These are phyloP conservation scores for Picea sitchensis DNA, from an alignment of 75 land plant genomes.

Conservation along the genomic window DNA sequence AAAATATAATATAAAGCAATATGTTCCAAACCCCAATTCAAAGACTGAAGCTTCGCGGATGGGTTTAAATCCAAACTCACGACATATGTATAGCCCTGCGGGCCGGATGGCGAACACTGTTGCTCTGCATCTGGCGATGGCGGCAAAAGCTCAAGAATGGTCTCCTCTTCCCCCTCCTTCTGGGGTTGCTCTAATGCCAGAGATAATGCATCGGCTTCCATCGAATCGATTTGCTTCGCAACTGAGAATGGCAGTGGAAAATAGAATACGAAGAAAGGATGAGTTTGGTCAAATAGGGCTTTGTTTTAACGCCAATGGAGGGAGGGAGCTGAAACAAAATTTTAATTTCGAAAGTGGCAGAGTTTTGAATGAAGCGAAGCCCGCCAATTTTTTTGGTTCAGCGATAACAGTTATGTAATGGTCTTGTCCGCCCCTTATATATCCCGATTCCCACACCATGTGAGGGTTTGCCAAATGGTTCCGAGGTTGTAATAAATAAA, in stretches of 20 bases:
- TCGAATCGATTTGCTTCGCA: not conserved
- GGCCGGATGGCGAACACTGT: not conserved
- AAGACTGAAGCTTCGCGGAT: not conserved
- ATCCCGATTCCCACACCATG: too few relatives aligned
- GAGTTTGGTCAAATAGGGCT: not conserved
- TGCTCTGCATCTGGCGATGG: not conserved
- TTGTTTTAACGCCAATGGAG: not conserved
- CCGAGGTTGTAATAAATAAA: too few relatives aligned
- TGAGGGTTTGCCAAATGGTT: too few relatives aligned
- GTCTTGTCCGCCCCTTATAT: not conserved
- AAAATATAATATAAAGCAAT: not conserved
- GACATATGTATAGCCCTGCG: not conserved
- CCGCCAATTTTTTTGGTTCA: constrained; percentile 4
- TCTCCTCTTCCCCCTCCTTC: constrained; percentile 1
- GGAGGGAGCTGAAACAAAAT: not conserved
- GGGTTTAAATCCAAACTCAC: not conserved
- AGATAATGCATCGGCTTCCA: not conserved
- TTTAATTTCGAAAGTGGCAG: not conserved
- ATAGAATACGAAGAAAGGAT: not conserved
- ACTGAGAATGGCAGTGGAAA: not conserved
- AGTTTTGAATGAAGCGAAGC: constrained; percentile 8
- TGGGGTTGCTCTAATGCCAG: not conserved
- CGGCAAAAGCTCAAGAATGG: not conserved
- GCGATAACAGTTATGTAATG: not conserved
- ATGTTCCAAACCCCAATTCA: not conserved